phyloP scores from a whole-genome alignment of 2,329 filamentous ascomycete genomes.

The Fusarium sp. region DNA sequence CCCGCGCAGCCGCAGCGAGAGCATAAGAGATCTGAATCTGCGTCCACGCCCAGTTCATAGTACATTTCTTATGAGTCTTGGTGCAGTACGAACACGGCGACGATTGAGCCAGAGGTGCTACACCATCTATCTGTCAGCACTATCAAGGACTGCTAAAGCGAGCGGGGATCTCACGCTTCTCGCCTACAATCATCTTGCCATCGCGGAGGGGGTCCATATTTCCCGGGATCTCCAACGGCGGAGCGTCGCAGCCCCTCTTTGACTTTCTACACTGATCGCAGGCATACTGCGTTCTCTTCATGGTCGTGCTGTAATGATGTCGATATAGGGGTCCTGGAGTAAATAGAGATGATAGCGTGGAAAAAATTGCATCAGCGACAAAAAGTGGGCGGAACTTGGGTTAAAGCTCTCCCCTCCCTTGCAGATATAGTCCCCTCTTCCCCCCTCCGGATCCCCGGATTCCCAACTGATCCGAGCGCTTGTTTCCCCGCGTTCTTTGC shows the following conservation, averaged over 20 bases:
- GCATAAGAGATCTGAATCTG: constrained; percentile 12
- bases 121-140: background rate
- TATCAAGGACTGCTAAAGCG: background rate
- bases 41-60: constrained; percentile 43
- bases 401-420: background rate
- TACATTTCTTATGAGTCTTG: constrained; percentile 46
- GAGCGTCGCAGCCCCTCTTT: constrained; percentile 22
- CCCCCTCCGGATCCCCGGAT: constrained; percentile 24
- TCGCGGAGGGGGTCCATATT: constrained; percentile 7
- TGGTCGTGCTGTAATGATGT: background rate
- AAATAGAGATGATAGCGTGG: background rate
- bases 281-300: constrained; percentile 27
- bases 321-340: no score
- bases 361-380: background rate
- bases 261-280: constrained; percentile 26
- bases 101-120: constrained; percentile 3
- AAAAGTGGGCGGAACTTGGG: background rate
- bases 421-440: background rate
- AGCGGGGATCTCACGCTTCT: constrained; percentile 8
- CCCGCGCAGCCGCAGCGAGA: constrained; percentile 4
- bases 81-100: constrained; percentile 45
- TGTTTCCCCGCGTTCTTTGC: constrained; percentile 23
- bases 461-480: constrained; percentile 5
- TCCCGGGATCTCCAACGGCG: background rate
- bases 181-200: constrained; percentile 22